These are phyloP conservation scores for Xylaria polymorpha DNA, from an alignment of 2,329 filamentous ascomycete genomes.

Conservation along the genomic window DNA sequence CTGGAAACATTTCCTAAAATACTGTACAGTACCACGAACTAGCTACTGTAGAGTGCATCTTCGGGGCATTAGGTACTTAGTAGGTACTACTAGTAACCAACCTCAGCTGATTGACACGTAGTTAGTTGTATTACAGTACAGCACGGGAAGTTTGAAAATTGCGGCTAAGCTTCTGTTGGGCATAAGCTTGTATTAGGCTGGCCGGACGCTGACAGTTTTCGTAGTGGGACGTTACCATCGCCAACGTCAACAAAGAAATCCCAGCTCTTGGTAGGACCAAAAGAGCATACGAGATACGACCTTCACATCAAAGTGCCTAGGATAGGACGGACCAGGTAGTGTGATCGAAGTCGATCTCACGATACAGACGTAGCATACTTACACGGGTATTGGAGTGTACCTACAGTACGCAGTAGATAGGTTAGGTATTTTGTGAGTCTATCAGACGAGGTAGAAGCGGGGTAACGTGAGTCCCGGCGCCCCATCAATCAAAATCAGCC, in stretches of 20 bases:
- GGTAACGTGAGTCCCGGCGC: slow-evolving; percentile 20
- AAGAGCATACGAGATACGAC: slow-evolving; percentile 3
- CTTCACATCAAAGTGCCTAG: neutral
- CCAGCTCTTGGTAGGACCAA: slow-evolving; percentile 7
- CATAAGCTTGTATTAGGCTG: slow-evolving; percentile 23
- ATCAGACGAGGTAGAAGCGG: slow-evolving; percentile 12
- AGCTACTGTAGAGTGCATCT: neutral
- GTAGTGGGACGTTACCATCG: slow-evolving; percentile 16
- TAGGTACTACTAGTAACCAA: too few relatives aligned
- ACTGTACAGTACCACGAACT: neutral
- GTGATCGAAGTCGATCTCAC: too few relatives aligned
- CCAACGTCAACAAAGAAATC: slow-evolving; percentile 1
- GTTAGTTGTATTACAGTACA: slow-evolving; percentile 23
- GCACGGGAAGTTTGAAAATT: neutral
- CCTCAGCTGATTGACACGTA: neutral
- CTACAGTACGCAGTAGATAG: too few relatives aligned
- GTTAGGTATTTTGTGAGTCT: neutral
- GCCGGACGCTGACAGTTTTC: slow-evolving; percentile 20
- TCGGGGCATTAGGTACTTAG: neutral
- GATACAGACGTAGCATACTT: too few relatives aligned
- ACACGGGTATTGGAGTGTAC: neutral
- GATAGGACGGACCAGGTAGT: neutral
- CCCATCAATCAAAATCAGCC: slow-evolving; percentile 8
- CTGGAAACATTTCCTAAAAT: neutral
- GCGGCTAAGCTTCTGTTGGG: slow-evolving; percentile 8